These are phyloP conservation scores for Mycena chlorophos DNA, from an alignment of 768 basidiomycete species.

Conservation along the genomic window DNA sequence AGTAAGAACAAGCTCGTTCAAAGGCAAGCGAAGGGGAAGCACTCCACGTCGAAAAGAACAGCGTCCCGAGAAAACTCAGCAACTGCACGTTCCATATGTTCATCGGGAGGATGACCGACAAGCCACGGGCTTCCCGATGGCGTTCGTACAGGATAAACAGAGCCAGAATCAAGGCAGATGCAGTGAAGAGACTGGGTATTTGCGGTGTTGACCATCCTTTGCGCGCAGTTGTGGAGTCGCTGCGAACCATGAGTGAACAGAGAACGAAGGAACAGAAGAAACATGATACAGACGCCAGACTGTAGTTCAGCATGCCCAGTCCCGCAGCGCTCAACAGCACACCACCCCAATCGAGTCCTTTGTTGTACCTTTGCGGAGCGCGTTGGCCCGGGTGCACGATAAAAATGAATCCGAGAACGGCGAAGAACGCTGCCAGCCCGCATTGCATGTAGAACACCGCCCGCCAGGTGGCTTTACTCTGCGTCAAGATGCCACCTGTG, in stretches of 20 bases:
- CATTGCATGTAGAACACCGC: conserved; percentile 37
- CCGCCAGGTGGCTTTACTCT: conserved; percentile 33
- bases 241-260: conserved; percentile 6
- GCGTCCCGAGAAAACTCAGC: conserved; percentile 28
- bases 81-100: conserved; percentile 35
- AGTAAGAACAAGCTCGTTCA: background rate
- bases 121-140: conserved; percentile 27
- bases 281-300: conserved; percentile 35
- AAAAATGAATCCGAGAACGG: conserved; percentile 26
- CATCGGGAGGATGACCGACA: conserved; percentile 33
- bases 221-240: conserved; percentile 32
- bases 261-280: background rate
- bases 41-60: conserved; percentile 34
- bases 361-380: conserved; percentile 27
- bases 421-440: conserved; percentile 30
- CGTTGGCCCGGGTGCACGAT: conserved; percentile 20
- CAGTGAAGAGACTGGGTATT: conserved; percentile 31
- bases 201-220: conserved; percentile 35
- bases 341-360: conserved; percentile 38
- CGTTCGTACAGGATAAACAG: conserved; percentile 31
- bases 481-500: conserved; percentile 33
- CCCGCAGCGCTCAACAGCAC: conserved; percentile 33
- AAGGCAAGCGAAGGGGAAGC: background rate
- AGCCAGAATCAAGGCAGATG: conserved; percentile 28
- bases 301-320: conserved; percentile 35